phyloP scores from a whole-genome alignment of 2,329 filamentous ascomycete species.

The Talaromyces sp. region DNA sequence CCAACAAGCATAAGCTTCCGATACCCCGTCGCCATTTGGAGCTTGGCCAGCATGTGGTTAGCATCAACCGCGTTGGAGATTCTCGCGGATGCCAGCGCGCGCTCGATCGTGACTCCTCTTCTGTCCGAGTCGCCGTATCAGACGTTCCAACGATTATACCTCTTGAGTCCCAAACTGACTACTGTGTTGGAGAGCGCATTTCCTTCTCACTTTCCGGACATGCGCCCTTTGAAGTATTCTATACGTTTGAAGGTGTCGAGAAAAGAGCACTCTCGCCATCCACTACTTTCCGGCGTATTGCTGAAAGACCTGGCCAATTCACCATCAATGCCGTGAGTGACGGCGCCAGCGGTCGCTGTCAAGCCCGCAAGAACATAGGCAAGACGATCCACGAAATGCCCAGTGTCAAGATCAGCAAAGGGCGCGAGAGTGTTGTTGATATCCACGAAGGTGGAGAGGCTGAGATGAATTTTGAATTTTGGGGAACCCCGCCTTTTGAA shows the following conservation, averaged over 20 bases:
- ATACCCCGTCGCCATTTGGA: conserved; percentile 82
- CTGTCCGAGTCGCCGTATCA: conserved; percentile 86
- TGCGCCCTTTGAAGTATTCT: conserved; percentile 87
- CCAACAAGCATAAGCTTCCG: conserved; percentile 69
- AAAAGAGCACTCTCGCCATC: conserved; percentile 68
- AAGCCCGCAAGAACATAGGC: conserved; percentile 69
- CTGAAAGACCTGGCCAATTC: conserved; percentile 85
- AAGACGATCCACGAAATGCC: conserved; percentile 90
- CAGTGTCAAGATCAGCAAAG: conserved; percentile 83
- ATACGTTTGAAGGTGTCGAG: conserved; percentile 74
- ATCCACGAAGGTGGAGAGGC: conserved; percentile 96
- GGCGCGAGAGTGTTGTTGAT: conserved; percentile 73
- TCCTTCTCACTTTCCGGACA: conserved; percentile 87
- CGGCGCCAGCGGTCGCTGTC: conserved; percentile 76
- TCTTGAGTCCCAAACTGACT: conserved; percentile 77
- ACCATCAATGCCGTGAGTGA: conserved; percentile 83
- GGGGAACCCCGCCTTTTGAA: conserved; percentile 92
- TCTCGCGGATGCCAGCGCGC: conserved; percentile 79
- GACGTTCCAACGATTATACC: conserved; percentile 89
- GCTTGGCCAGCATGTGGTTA: conserved; percentile 82
- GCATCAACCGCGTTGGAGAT: conserved; percentile 85
- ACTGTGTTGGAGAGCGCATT: conserved; percentile 92
- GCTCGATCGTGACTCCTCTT: conserved; percentile 64
- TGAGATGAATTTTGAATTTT: conserved; percentile 91
- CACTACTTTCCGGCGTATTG: conserved; percentile 87